Percentiles rank a stretch among this genome's conserved stretches.
phyloP scores from a whole-genome alignment of 139 green algal genomes.

The Chlamydomonas sp. region DNA sequence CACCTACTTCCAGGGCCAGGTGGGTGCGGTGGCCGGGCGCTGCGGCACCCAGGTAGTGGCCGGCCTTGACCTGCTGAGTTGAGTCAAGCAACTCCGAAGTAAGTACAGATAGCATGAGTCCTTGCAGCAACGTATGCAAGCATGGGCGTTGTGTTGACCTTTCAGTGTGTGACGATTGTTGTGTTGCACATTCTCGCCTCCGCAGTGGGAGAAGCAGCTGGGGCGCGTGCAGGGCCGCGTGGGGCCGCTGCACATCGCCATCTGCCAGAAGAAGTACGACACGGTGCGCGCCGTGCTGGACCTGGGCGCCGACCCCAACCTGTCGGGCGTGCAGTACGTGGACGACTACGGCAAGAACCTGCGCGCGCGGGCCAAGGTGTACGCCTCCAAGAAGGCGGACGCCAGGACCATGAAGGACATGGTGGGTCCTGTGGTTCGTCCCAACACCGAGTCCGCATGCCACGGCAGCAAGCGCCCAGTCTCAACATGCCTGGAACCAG shows the following conservation, averaged over 20 bases:
- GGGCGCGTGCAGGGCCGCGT: conserved; percentile 8
- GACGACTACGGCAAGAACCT: conserved; percentile 11
- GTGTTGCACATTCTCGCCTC: too few species aligned
- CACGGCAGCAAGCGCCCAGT: too few species aligned
- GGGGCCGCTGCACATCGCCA: conserved; percentile 35
- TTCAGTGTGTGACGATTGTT: not conserved
- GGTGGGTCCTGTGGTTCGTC: not conserved
- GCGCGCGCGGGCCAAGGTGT: conserved; percentile 1
- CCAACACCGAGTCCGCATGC: too few species aligned
- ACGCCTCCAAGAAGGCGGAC: not conserved
- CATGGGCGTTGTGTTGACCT: not conserved
- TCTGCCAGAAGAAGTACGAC: conserved; percentile 45
- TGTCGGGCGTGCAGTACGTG: conserved; percentile 23
- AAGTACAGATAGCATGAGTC: not conserved
- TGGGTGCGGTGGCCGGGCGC: not conserved
- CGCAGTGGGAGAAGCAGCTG: conserved; percentile 45
- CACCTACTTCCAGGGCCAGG: conserved; percentile 34
- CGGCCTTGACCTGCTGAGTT: too few species aligned
- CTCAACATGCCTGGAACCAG: too few species aligned
- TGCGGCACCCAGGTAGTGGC: too few species aligned
- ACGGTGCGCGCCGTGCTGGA: conserved; percentile 38
- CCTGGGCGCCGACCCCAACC: conserved; percentile 51
- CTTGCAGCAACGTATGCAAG: not conserved
- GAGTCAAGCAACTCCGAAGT: too few species aligned
- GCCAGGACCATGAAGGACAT: not conserved